Base-by-base conservation (phyloP, 2,329 filamentous ascomycete genomes). In the Phaeoacremonium minimum region DNA sequence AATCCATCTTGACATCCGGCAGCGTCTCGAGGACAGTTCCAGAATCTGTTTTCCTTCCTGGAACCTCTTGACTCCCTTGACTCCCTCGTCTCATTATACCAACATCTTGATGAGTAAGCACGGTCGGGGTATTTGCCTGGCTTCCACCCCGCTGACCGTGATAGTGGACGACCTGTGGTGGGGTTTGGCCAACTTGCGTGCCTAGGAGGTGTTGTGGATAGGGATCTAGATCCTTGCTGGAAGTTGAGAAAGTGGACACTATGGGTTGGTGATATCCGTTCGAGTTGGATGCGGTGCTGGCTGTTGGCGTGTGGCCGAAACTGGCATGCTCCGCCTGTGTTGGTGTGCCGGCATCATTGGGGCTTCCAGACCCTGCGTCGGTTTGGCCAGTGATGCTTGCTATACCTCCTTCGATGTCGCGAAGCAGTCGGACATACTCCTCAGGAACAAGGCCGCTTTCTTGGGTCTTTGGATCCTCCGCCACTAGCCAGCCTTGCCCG, bases 391-490 rank as follows among this genome's bases (percentile, higher is more conserved):
- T 80, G 43, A 89, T 59, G 52, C 84, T 86, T 43, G 76, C 85
- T 69, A 90, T 80, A 20, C 89, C 91, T 15, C 90, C 90, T 58
- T 96, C 89, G 37, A 97, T 96, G 53, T 97, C 89, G 32, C 89
- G 81, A 42, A 98, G 73, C 31, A 98, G 69, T 13, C 93, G 82
- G 29, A 98, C 93, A 56, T 97, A 98, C 60, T 94, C 90, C 61
- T 98, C 93, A 0, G 93, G 93, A 2, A 98, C 93, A 22, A 98
- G 73, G 1, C 93, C 93, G 52, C 88, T 95, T 64, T 98, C 93
- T 47, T 80, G 88, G 1, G 89, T 96, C 60, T 88, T 90, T 11
- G 91, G 90, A 53, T 98, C 93, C 64, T 96, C 87, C 4, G 93
- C 93, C 16, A 98, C 93, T 35, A 98, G 73, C 93, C 93, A 98